Conservation (phyloP, 441 rosid species). For the Geranium incanum region DNA sequence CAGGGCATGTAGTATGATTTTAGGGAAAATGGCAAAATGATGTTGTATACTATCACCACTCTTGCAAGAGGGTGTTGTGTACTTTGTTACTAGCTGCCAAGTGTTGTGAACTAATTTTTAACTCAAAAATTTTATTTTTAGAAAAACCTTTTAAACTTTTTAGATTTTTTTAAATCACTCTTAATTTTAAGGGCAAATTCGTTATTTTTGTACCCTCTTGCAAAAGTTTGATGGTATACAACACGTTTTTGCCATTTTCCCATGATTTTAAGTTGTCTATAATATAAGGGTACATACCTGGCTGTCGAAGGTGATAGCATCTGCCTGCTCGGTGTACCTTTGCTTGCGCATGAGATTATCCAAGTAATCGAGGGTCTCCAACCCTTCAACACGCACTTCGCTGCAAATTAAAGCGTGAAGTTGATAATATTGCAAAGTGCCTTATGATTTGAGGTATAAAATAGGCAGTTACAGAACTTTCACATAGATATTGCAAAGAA, state of each 20-base stretch:
- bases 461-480: slow-evolving; percentile 8
- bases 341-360: slow-evolving; percentile 32
- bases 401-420: slow-evolving; percentile 21
- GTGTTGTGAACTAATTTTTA: neutral
- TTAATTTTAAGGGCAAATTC: neutral
- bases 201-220: neutral
- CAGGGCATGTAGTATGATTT: too few species aligned
- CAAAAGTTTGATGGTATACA: too few species aligned
- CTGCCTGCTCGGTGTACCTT: slow-evolving; percentile 39
- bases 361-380: slow-evolving; percentile 46
- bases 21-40: neutral
- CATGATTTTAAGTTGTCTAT: neutral
- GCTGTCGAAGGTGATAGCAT: slow-evolving; percentile 36
- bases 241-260: too few species aligned
- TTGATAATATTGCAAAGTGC: neutral
- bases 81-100: neutral
- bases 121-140: too few species aligned
- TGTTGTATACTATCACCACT: neutral
- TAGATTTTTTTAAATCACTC: too few species aligned
- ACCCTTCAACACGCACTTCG: slow-evolving; percentile 50
- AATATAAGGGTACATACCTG: neutral
- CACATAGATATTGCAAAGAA: slow-evolving; percentile 10
- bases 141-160: too few species aligned
- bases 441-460: neutral
- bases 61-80: neutral